phyloP scores from a whole-genome alignment of 352 stramenopile genomes.

The Phytophthora capsici region DNA sequence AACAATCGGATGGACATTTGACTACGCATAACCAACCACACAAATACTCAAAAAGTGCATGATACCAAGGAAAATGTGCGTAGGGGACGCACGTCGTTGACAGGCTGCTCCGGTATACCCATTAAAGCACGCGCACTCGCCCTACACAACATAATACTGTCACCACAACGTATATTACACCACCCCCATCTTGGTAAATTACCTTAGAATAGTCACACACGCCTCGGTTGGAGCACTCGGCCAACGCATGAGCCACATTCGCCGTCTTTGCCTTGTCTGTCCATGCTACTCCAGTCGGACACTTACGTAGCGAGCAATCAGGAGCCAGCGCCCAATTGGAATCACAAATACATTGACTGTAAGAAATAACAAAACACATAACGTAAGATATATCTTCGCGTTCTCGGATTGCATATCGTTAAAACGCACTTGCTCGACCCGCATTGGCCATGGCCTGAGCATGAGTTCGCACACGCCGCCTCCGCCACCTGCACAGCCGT shows the following conservation, averaged over 20 bases:
- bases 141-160: slow-evolving; percentile 29
- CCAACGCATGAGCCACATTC: slow-evolving; percentile 57
- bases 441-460: slow-evolving; percentile 65
- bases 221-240: slow-evolving; percentile 72
- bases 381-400: background rate
- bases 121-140: slow-evolving; percentile 62
- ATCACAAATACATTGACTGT: slow-evolving; percentile 76
- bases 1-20: slow-evolving; percentile 66
- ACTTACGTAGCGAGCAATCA: slow-evolving; percentile 78
- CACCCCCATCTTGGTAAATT: background rate
- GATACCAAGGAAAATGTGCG: background rate
- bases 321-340: slow-evolving; percentile 61
- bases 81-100: slow-evolving; percentile 50
- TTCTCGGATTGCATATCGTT: background rate
- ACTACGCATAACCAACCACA: slow-evolving; percentile 34
- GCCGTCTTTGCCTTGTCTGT: slow-evolving; percentile 75
- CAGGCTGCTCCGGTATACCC: slow-evolving; percentile 67
- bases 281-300: slow-evolving; percentile 74
- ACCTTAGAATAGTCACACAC: slow-evolving; percentile 70
- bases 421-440: slow-evolving; percentile 50
- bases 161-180: background rate
- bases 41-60: background rate
- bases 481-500: slow-evolving; percentile 12
- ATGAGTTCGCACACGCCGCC: slow-evolving; percentile 64
- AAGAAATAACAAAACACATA: background rate